phyloP scores from a whole-genome alignment of 2,329 filamentous ascomycete genomes.

The Ophiostoma ips region DNA sequence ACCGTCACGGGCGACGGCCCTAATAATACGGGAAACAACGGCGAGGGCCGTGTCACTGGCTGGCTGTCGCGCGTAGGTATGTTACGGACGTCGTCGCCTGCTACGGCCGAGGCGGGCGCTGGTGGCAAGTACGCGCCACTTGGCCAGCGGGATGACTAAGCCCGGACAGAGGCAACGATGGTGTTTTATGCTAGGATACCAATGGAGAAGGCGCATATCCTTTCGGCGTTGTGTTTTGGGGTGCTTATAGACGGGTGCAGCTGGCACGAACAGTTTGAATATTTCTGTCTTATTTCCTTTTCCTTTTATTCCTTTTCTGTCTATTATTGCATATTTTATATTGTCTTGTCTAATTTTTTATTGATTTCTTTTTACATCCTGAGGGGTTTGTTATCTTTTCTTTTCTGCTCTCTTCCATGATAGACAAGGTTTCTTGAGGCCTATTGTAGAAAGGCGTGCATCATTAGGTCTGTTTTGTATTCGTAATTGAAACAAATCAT shows the following conservation, averaged over 20 bases:
- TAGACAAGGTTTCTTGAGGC: too few species aligned
- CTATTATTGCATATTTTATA: neutral
- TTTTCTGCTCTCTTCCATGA: neutral
- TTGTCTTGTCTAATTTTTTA: neutral
- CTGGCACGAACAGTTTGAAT: neutral
- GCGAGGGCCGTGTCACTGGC: constrained; percentile 27
- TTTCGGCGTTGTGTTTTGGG: neutral
- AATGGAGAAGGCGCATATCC: neutral
- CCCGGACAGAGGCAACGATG: neutral
- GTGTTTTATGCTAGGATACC: neutral
- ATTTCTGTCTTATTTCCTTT: neutral
- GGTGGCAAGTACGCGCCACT: constrained; percentile 27
- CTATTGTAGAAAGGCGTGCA: too few species aligned
- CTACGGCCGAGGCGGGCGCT: constrained; percentile 20
- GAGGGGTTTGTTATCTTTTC: neutral
- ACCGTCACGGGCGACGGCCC: constrained; percentile 14
- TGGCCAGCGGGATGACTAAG: constrained; percentile 28
- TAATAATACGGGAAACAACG: constrained; percentile 19
- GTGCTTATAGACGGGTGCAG: constrained; percentile 4
- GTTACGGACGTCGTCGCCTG: constrained; percentile 23
- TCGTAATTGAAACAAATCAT: too few species aligned
- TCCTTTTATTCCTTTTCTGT: neutral
- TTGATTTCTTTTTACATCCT: neutral
- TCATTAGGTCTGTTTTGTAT: too few species aligned
- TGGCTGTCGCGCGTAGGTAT: constrained; percentile 32